Percentiles rank a stretch among this genome's conserved stretches.
Evolutionary conservation across 192 early-diverging fungal genomes (phyloP).

Genomic region (Coemansia brasiliensis): DNA sequence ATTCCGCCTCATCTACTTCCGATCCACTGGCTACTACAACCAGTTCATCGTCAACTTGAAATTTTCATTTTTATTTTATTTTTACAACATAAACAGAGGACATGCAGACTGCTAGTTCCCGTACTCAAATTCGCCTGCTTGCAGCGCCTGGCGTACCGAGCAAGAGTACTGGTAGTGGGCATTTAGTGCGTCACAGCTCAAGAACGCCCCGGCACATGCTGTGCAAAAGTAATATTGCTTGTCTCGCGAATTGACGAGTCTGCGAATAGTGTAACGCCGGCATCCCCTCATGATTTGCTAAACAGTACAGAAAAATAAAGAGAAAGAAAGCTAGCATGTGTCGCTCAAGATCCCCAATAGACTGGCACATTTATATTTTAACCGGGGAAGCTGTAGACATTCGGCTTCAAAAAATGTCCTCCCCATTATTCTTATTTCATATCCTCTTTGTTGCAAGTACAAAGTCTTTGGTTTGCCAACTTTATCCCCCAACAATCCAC

Average conservation of each 20-base stretch:
- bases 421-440: not conserved
- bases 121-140: slow-evolving; percentile 3
- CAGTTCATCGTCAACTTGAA: not conserved
- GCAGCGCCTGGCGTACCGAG: slow-evolving; percentile 2
- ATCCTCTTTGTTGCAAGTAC: not conserved
- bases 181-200: slow-evolving; percentile 10
- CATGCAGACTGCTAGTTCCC: not conserved
- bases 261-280: not conserved
- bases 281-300: not conserved
- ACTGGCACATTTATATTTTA: too few species aligned
- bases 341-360: too few species aligned
- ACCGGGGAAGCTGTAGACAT: too few species aligned
- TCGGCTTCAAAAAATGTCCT: not conserved
- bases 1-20: not conserved
- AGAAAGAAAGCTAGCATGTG: not conserved
- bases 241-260: not conserved
- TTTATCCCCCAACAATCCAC: slow-evolving; percentile 5
- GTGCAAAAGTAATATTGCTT: slow-evolving; percentile 9
- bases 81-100: slow-evolving; percentile 3
- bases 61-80: not conserved
- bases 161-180: slow-evolving; percentile 16
- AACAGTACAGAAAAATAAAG: not conserved
- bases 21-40: slow-evolving; percentile 13
- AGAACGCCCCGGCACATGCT: slow-evolving; percentile 9
- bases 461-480: not conserved